phyloP scores from a whole-genome alignment of 2,329 filamentous ascomycete genomes.

The Epichloe elymi region DNA sequence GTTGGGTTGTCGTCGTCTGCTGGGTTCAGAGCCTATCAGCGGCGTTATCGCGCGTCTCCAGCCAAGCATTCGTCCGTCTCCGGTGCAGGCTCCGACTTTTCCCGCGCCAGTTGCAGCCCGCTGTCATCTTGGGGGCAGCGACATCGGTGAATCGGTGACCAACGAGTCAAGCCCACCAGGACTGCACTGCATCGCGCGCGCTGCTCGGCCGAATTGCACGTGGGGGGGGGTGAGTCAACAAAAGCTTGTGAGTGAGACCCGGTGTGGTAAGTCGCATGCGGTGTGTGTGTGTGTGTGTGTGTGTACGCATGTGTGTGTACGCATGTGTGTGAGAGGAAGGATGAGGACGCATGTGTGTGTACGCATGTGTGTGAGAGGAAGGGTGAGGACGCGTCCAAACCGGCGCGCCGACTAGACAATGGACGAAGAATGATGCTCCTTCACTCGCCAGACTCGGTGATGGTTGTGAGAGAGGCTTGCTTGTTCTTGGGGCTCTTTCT shows the following conservation, averaged over 20 bases:
- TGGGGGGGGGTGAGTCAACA: background rate
- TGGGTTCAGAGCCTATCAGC: background rate
- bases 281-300: background rate
- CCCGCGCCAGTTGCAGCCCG: background rate
- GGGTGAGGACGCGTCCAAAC: background rate
- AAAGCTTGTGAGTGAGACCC: constrained; percentile 1
- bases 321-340: background rate
- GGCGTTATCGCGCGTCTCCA: background rate
- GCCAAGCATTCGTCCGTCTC: background rate
- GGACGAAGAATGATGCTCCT: background rate
- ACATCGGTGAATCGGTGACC: constrained; percentile 1
- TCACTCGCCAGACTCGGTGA: constrained; percentile 30
- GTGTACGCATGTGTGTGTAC: background rate
- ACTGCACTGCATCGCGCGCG: background rate
- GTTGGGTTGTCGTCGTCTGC: background rate
- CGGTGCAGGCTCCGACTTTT: constrained; percentile 1
- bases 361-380: background rate
- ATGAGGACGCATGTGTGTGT: background rate
- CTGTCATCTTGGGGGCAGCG: constrained; percentile 1
- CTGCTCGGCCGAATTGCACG: background rate
- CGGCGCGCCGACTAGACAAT: background rate
- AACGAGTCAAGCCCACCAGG: background rate
- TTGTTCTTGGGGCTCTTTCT: constrained; percentile 40
- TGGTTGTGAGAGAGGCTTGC: constrained; percentile 38
- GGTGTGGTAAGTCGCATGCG: background rate